Evolutionary conservation across 169 alveolate species (phyloP).

Genomic region (Cryptosporidium xiaoi): DNA sequence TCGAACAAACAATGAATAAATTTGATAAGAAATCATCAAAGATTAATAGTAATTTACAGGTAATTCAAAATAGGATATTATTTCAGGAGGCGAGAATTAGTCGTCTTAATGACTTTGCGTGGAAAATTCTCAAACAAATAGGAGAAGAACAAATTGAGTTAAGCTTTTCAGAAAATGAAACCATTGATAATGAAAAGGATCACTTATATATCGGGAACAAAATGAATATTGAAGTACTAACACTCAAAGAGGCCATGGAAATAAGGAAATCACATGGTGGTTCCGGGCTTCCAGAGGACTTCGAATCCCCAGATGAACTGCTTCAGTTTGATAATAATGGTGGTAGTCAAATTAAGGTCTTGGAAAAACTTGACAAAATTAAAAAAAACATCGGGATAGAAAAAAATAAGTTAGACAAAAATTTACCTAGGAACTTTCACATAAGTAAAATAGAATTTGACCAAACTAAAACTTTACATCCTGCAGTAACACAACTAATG

Average conservation of each 20-base stretch:
- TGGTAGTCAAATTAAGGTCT: neutral
- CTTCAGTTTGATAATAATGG: conserved; percentile 19
- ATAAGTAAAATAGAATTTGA: conserved; percentile 11
- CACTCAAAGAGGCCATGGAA: conserved; percentile 64
- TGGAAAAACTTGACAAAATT: neutral
- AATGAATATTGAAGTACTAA: conserved; percentile 16
- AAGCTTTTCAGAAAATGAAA: conserved; percentile 38
- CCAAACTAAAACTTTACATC: conserved; percentile 16
- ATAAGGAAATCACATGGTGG: conserved; percentile 71
- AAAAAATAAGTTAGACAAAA: conserved; percentile 17
- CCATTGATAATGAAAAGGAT: neutral
- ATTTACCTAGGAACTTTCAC: neutral
- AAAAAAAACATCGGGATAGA: neutral
- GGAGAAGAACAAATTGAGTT: neutral
- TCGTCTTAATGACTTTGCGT: conserved; percentile 54
- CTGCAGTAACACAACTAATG: conserved; percentile 30
- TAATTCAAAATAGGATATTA: conserved; percentile 31
- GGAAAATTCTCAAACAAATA: conserved; percentile 46
- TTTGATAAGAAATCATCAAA: conserved; percentile 54
- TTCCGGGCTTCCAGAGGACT: conserved; percentile 56
- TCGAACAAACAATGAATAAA: conserved; percentile 34
- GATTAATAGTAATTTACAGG: conserved; percentile 16
- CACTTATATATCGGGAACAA: neutral
- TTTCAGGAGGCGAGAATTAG: conserved; percentile 57
- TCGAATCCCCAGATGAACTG: conserved; percentile 51